Percentiles rank a stretch among this genome's conserved stretches.
These are phyloP conservation scores for Sequoia sempervirens DNA, from an alignment of 75 land plant genomes.

Conservation along the genomic window DNA sequence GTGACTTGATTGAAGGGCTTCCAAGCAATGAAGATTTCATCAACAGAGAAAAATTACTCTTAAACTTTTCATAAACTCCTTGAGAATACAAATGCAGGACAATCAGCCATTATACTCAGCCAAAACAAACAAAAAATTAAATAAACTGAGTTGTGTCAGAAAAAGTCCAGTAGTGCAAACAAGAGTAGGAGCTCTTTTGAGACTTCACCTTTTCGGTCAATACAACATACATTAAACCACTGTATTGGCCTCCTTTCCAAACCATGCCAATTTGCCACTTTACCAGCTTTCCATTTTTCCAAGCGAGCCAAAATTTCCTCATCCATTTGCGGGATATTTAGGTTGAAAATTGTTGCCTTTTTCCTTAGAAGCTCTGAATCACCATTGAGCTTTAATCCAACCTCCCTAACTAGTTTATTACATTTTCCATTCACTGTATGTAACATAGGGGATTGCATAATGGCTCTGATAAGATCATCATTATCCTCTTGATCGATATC, in stretches of 20 bases:
- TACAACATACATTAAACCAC: conserved; percentile 78
- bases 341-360: neutral
- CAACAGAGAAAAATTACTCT: neutral
- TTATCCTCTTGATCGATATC: conserved; percentile 13
- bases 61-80: neutral
- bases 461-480: neutral
- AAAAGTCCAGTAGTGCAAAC: neutral
- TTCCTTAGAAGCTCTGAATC: conserved; percentile 24
- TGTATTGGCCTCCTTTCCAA: conserved; percentile 63
- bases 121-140: neutral
- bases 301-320: conserved; percentile 63
- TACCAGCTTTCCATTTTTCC: conserved; percentile 70
- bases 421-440: conserved; percentile 55
- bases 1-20: neutral
- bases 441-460: neutral
- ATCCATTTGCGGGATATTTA: conserved; percentile 31
- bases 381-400: conserved; percentile 41
- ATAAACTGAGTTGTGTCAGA: neutral
- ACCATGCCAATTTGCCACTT: conserved; percentile 69
- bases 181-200: neutral
- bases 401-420: conserved; percentile 35
- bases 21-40: neutral
- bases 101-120: neutral
- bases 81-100: neutral
- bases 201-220: conserved; percentile 70